Conservation (phyloP, 225 moss, liverwort and hornwort species). For the Takakia lepidozioides region DNA sequence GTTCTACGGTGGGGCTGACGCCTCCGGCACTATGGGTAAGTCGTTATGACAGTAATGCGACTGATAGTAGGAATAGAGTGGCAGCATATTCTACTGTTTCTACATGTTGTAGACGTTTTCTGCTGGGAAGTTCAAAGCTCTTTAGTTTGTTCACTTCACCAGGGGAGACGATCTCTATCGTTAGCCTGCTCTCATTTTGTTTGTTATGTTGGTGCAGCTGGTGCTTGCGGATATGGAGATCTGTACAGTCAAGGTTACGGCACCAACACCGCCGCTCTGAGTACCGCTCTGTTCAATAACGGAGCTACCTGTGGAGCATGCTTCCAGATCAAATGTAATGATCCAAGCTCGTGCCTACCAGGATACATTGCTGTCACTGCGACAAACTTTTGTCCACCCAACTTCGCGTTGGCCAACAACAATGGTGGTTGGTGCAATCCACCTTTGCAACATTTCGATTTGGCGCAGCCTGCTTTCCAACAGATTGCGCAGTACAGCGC, state of each 20-base stretch:
- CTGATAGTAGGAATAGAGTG: too few relatives aligned
- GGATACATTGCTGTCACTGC: conserved; percentile 11
- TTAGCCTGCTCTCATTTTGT: too few relatives aligned
- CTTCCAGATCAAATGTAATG: conserved; percentile 16
- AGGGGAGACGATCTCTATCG: too few relatives aligned
- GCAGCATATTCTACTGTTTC: too few relatives aligned
- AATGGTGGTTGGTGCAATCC: conserved; percentile 4
- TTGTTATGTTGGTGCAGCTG: too few relatives aligned
- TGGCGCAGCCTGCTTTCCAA: not conserved
- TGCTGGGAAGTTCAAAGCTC: too few relatives aligned
- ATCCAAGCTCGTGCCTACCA: conserved; percentile 24
- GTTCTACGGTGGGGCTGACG: conserved; percentile 19
- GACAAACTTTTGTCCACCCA: not conserved
- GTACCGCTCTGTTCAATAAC: conserved; percentile 11
- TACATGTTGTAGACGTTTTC: too few relatives aligned
- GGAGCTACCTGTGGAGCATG: conserved; percentile 31
- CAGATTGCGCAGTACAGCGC: not conserved
- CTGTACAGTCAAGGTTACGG: conserved; percentile 36
- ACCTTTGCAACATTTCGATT: not conserved
- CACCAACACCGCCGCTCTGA: conserved; percentile 24
- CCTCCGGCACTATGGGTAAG: conserved; percentile 19
- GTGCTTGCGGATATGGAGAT: too few relatives aligned
- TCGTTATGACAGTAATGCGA: conserved; percentile 12
- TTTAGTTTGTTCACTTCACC: too few relatives aligned
- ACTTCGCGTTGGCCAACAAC: too few relatives aligned